A percentile compares a stretch with the other conserved stretches of the same genome.
phyloP scores from a whole-genome alignment of 306 rosid species.

The Biancaea sappan region DNA sequence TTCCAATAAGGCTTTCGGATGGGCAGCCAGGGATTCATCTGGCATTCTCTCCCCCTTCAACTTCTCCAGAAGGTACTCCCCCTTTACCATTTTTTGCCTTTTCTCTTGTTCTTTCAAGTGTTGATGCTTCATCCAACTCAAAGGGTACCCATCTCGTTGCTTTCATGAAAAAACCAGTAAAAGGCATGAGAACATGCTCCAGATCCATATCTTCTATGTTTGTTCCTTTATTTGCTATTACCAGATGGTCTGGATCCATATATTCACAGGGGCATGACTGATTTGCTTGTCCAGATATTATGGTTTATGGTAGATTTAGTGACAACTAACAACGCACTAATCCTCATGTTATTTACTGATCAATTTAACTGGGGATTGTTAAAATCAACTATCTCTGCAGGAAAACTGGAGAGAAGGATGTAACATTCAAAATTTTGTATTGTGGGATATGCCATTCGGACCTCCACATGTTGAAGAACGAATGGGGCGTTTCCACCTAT shows the following conservation, averaged over 20 bases:
- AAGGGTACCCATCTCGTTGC: too few species aligned
- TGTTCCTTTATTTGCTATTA: not conserved
- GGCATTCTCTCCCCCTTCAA: slow-evolving; percentile 41
- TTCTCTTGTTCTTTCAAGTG: not conserved
- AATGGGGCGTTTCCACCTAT: slow-evolving; percentile 40
- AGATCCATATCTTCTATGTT: not conserved
- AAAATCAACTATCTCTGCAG: slow-evolving; percentile 8
- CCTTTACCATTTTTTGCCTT: not conserved
- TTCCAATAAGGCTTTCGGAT: slow-evolving; percentile 27
- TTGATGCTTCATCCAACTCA: too few species aligned
- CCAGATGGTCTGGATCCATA: not conserved
- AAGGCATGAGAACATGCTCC: not conserved
- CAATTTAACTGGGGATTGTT: not conserved
- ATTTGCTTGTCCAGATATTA: not conserved
- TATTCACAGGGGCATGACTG: too few species aligned
- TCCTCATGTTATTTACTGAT: too few species aligned
- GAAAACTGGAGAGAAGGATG: slow-evolving; percentile 46
- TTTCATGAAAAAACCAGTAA: too few species aligned
- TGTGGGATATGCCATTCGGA: slow-evolving; percentile 66
- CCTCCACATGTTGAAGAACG: slow-evolving; percentile 46
- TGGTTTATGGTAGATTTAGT: not conserved
- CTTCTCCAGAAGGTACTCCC: slow-evolving; percentile 38
- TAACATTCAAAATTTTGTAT: slow-evolving; percentile 43
- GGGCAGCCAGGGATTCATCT: slow-evolving; percentile 34
- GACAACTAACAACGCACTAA: not conserved